Percentiles rank a stretch among this genome's conserved stretches.
Conservation (phyloP, 1,284 basidiomycete genomes). For the Boletellus deceptivus region DNA sequence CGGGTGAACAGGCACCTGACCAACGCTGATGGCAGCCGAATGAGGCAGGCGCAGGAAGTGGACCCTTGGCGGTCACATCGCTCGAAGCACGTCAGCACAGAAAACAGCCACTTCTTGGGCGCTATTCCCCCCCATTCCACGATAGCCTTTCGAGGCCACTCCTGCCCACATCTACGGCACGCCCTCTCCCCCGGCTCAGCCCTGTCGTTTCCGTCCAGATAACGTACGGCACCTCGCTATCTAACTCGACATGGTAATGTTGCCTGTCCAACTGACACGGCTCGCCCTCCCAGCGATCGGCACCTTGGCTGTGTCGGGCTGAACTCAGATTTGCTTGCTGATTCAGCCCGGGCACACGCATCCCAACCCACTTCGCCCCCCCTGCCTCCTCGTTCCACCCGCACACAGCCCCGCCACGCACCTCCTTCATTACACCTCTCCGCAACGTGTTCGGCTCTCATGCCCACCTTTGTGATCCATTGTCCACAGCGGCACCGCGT, state of each 20-base stretch:
- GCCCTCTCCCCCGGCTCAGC: conserved; percentile 9
- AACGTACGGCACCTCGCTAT: conserved; percentile 34
- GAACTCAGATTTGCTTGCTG: conserved; percentile 26
- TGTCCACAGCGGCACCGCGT: conserved; percentile 31
- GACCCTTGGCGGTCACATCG: conserved; percentile 34
- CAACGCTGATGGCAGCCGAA: conserved; percentile 22
- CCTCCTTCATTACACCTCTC: conserved; percentile 6
- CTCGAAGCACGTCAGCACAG: conserved; percentile 27
- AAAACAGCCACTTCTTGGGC: conserved; percentile 19
- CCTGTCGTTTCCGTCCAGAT: conserved; percentile 26
- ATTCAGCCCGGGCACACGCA: conserved; percentile 22
- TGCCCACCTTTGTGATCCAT: conserved; percentile 8
- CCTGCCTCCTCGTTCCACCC: conserved; percentile 1
- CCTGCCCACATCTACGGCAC: conserved; percentile 27
- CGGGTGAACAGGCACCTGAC: conserved; percentile 34
- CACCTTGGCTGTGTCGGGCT: conserved; percentile 29
- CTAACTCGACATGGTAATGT: conserved; percentile 33
- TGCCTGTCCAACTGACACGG: conserved; percentile 33
- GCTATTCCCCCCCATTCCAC: conserved; percentile 23
- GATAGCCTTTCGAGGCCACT: conserved; percentile 36
- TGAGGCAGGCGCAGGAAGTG: conserved; percentile 20
- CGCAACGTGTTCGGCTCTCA: conserved; percentile 21
- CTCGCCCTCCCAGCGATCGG: conserved; percentile 31
- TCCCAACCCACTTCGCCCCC: background rate
- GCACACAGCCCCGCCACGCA: conserved; percentile 6